These are phyloP conservation scores for Gremmenia infestans DNA, from an alignment of 2,329 filamentous ascomycete species.

Conservation along the genomic window DNA sequence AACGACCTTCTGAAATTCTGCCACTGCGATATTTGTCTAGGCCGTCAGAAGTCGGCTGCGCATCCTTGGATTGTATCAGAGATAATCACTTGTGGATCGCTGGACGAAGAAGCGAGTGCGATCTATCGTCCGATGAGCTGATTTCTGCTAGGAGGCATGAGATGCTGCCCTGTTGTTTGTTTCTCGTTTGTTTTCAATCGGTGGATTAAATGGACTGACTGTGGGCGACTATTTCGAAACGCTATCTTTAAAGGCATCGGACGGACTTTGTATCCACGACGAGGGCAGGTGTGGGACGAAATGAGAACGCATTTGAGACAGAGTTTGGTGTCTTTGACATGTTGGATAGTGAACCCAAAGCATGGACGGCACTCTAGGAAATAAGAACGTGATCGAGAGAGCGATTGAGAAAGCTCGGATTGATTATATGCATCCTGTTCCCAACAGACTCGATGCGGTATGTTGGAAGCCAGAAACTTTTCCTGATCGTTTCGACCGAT, in stretches of 20 bases:
- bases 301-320: neutral
- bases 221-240: neutral
- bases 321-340: too few species aligned
- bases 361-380: too few species aligned
- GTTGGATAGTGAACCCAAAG: too few species aligned
- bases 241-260: neutral
- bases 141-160: constrained; percentile 1
- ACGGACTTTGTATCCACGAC: neutral
- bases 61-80: neutral
- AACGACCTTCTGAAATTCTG: neutral
- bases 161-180: neutral
- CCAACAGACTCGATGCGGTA: too few species aligned
- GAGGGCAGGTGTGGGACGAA: neutral
- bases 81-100: neutral
- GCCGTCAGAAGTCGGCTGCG: neutral
- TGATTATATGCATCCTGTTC: too few species aligned
- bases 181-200: constrained; percentile 13
- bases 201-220: neutral
- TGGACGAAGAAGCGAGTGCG: neutral
- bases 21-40: neutral
- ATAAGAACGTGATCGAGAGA: too few species aligned
- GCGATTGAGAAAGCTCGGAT: too few species aligned
- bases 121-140: constrained; percentile 4
- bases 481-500: too few species aligned
- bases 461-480: too few species aligned